phyloP scores from a whole-genome alignment of 768 basidiomycete genomes.

The Cystoderma amianthinum region DNA sequence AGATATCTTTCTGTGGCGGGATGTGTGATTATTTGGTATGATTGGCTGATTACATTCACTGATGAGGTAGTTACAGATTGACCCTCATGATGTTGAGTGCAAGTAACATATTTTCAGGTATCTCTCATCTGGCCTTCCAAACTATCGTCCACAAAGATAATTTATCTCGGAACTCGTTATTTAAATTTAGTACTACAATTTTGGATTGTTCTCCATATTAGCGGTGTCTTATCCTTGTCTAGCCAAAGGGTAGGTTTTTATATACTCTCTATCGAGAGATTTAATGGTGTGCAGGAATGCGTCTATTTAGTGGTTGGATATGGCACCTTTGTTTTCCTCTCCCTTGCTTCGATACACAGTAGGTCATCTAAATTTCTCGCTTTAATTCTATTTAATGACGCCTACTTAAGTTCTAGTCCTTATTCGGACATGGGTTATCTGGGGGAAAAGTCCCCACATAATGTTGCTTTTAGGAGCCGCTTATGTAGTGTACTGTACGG shows the following conservation, averaged over 20 bases:
- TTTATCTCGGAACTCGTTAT: conserved; percentile 14
- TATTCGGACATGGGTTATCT: conserved; percentile 10
- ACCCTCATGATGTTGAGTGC: not conserved
- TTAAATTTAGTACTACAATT: conserved; percentile 10
- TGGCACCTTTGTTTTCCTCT: conserved; percentile 8
- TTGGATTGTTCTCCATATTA: conserved; percentile 6
- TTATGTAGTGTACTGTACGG: conserved; percentile 6
- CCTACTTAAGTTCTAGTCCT: conserved; percentile 9
- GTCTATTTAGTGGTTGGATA: conserved; percentile 7
- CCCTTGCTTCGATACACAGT: conserved; percentile 9
- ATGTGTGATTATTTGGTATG: conserved; percentile 7
- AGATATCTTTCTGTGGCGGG: conserved; percentile 9
- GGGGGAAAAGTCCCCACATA: conserved; percentile 7
- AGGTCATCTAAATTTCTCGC: not conserved
- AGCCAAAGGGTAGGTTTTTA: not conserved
- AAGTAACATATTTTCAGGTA: conserved; percentile 4
- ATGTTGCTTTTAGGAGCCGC: conserved; percentile 3
- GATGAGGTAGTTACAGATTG: conserved; percentile 8
- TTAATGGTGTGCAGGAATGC: conserved; percentile 5
- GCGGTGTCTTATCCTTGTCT: conserved; percentile 1
- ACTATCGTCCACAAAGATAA: conserved; percentile 10
- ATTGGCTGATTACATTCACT: conserved; percentile 11
- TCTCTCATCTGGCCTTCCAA: conserved; percentile 13
- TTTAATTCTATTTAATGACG: not conserved
- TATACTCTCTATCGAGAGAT: not conserved